phyloP scores from a whole-genome alignment of 371 early-diverging fungal genomes.

The Entomophthora muscae region DNA sequence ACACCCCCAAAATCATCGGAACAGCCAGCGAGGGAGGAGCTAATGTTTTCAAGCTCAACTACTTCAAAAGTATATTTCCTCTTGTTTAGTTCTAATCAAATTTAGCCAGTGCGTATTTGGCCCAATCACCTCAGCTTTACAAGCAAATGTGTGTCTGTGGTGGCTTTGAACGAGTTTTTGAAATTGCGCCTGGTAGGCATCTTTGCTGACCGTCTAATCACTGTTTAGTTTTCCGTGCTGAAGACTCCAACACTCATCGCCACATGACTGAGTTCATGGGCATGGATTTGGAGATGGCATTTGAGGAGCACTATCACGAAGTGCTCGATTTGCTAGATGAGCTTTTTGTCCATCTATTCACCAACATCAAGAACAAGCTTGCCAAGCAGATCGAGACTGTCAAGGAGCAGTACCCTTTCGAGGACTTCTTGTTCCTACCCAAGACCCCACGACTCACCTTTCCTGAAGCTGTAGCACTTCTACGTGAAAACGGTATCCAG shows the following conservation, averaged over 20 bases:
- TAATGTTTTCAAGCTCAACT: conserved; percentile 93
- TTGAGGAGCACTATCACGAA: conserved; percentile 96
- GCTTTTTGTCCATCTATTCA: conserved; percentile 81
- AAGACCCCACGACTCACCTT: conserved; percentile 81
- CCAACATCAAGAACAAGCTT: conserved; percentile 66
- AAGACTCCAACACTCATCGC: conserved; percentile 96
- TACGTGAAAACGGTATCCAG: conserved; percentile 81
- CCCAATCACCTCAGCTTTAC: conserved; percentile 99
- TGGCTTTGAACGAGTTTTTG: conserved; percentile 96
- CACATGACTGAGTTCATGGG: conserved; percentile 99
- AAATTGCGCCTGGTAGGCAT: conserved; percentile 73
- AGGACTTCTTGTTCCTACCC: conserved; percentile 72
- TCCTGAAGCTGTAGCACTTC: conserved; percentile 80
- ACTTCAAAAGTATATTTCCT: conserved; percentile 71
- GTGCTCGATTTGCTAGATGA: conserved; percentile 47
- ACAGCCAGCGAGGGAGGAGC: conserved; percentile 98
- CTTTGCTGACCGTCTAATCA: neutral
- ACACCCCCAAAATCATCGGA: conserved; percentile 95
- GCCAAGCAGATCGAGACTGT: conserved; percentile 74
- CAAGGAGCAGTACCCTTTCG: conserved; percentile 82
- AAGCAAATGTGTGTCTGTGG: conserved; percentile 99
- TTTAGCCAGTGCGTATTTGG: conserved; percentile 74
- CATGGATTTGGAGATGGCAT: conserved; percentile 99
- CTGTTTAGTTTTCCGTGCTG: conserved; percentile 91
- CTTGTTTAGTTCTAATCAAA: neutral